Percentiles rank a stretch among this genome's conserved stretches.
These are phyloP conservation scores for Coemansia sp. DNA, from an alignment of 192 early-diverging fungal genomes.

Conservation along the genomic window DNA sequence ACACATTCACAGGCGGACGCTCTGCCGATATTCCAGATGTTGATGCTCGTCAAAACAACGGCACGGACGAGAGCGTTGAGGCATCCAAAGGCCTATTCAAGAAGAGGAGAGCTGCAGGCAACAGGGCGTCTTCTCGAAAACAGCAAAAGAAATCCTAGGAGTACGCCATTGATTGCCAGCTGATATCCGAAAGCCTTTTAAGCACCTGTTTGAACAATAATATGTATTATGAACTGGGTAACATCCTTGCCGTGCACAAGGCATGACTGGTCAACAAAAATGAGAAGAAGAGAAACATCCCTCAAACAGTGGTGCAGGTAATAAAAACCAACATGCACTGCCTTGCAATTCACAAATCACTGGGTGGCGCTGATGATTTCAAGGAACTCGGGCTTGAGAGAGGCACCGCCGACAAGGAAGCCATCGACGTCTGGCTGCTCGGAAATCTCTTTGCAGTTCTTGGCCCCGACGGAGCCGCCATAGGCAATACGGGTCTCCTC, in stretches of 20 bases:
- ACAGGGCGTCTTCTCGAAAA: conserved; percentile 31
- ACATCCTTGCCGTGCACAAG: neutral
- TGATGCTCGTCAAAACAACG: neutral
- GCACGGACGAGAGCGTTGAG: neutral
- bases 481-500: conserved; percentile 92
- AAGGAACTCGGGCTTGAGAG: conserved; percentile 87
- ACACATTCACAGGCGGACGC: neutral
- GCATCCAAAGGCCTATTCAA: conserved; percentile 28
- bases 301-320: no score
- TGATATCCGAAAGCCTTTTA: no score
- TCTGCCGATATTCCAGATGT: neutral
- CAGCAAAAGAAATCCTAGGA: conserved; percentile 21
- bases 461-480: conserved; percentile 92
- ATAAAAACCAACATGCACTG: no score
- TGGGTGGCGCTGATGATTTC: conserved; percentile 61
- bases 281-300: conserved; percentile 1
- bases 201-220: no score
- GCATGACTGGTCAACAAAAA: neutral
- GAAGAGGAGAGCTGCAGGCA: conserved; percentile 34
- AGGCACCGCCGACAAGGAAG: conserved; percentile 99
- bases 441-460: conserved; percentile 78
- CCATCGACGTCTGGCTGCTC: conserved; percentile 94
- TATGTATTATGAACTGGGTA: no score
- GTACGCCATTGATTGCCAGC: neutral
- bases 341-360: neutral